Evolutionary conservation across 352 stramenopile species (phyloP).

Genomic region (Phytopythium montanum): DNA sequence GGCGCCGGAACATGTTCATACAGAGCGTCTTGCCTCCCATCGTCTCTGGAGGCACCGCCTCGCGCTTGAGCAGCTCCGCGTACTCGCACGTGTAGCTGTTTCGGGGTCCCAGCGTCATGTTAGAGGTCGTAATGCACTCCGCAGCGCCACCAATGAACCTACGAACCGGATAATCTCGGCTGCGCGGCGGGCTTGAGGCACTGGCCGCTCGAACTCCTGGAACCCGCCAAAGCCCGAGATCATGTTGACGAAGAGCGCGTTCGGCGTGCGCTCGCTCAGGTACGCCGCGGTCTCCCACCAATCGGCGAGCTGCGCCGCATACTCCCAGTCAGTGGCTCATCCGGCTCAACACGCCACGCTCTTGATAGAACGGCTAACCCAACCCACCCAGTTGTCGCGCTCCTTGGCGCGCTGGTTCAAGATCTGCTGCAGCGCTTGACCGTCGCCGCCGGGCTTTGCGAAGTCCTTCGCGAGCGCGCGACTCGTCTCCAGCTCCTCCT

Average conservation of each 20-base stretch:
- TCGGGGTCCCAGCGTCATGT: slow-evolving; percentile 6
- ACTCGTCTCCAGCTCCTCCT: slow-evolving; percentile 48
- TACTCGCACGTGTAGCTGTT: slow-evolving; percentile 76
- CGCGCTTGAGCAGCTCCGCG: slow-evolving; percentile 80
- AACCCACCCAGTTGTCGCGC: slow-evolving; percentile 51
- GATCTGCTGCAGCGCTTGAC: slow-evolving; percentile 42
- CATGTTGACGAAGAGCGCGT: slow-evolving; percentile 93
- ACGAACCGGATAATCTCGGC: slow-evolving; percentile 50
- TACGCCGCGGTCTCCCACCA: slow-evolving; percentile 94
- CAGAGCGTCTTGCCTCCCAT: slow-evolving; percentile 89
- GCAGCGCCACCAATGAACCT: slow-evolving; percentile 2
- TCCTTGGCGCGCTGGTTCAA: slow-evolving; percentile 42
- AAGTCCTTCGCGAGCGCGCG: slow-evolving; percentile 44
- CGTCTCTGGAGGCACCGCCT: slow-evolving; percentile 76
- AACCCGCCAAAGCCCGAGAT: slow-evolving; percentile 95
- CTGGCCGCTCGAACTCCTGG: slow-evolving; percentile 76
- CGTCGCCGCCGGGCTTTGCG: slow-evolving; percentile 37
- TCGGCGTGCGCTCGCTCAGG: slow-evolving; percentile 67
- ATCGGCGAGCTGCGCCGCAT: slow-evolving; percentile 51
- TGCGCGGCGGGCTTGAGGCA: slow-evolving; percentile 49
- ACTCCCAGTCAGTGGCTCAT: not conserved
- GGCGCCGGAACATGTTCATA: slow-evolving; percentile 83
- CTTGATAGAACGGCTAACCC: not conserved
- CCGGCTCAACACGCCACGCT: not conserved
- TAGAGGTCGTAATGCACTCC: slow-evolving; percentile 27